These are phyloP conservation scores for Vigna unguiculata DNA, from an alignment of 306 rosid genomes.

Conservation along the genomic window DNA sequence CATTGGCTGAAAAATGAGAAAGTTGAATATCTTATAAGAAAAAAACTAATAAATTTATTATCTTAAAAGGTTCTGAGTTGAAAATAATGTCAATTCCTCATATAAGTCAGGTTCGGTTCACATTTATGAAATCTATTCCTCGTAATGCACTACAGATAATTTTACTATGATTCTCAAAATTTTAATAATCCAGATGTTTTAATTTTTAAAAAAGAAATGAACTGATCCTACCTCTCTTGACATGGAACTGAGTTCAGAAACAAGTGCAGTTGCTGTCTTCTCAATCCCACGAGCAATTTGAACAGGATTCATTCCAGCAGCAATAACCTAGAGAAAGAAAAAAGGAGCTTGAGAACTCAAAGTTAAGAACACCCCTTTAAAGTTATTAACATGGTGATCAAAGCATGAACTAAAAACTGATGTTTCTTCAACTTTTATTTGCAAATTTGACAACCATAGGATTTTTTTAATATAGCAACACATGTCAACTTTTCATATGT, in stretches of 20 bases:
- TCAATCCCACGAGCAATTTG: slow-evolving; percentile 94
- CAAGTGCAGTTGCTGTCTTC: slow-evolving; percentile 81
- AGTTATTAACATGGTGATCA: slow-evolving; percentile 1
- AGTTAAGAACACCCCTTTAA: not conserved
- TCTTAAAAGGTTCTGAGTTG: too few relatives aligned
- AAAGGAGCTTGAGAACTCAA: not conserved
- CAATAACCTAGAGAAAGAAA: slow-evolving; percentile 68
- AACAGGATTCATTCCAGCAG: slow-evolving; percentile 90
- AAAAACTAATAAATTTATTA: too few relatives aligned
- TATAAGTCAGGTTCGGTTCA: too few relatives aligned
- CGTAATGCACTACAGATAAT: not conserved
- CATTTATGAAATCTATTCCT: too few relatives aligned
- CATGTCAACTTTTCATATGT: slow-evolving; percentile 27
- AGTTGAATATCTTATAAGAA: too few relatives aligned
- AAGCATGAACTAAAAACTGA: slow-evolving; percentile 13
- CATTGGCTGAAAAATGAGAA: too few relatives aligned
- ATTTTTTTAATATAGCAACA: not conserved
- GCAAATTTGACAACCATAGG: not conserved
- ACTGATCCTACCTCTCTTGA: slow-evolving; percentile 72
- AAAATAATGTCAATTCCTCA: too few relatives aligned
- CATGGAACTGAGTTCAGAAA: slow-evolving; percentile 75
- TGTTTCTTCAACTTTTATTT: slow-evolving; percentile 13
- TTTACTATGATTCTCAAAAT: slow-evolving; percentile 22
- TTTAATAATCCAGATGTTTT: not conserved
- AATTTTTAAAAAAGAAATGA: not conserved